These are phyloP conservation scores for Pestalotiopsis sp. DNA, from an alignment of 2,329 filamentous ascomycete genomes.

Conservation along the genomic window DNA sequence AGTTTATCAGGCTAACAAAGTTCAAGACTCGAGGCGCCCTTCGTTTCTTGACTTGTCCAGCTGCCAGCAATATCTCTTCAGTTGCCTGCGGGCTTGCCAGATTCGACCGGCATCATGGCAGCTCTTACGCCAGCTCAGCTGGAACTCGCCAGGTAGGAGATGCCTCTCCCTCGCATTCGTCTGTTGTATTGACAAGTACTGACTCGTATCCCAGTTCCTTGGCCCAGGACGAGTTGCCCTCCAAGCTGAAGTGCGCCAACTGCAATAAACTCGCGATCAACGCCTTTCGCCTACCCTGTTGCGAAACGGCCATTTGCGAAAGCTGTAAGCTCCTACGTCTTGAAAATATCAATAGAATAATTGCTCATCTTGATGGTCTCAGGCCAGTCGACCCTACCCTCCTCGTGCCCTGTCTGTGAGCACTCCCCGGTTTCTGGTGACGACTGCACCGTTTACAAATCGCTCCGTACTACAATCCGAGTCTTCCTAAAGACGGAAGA, in stretches of 20 bases:
- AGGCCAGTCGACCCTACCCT: constrained; percentile 77
- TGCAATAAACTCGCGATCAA: constrained; percentile 92
- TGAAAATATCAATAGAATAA: background rate
- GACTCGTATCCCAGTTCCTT: constrained; percentile 62
- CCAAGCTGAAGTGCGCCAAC: constrained; percentile 91
- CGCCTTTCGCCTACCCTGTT: constrained; percentile 89
- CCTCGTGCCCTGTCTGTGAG: constrained; percentile 89
- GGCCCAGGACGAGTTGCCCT: constrained; percentile 83
- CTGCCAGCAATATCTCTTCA: background rate
- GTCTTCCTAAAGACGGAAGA: constrained; percentile 90
- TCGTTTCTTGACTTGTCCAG: background rate
- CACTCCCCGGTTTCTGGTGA: constrained; percentile 86
- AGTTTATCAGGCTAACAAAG: background rate
- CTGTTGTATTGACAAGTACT: constrained; percentile 11
- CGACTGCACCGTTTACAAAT: constrained; percentile 87
- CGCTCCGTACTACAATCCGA: constrained; percentile 87
- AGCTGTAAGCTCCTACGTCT: constrained; percentile 63
- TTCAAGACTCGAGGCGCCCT: constrained; percentile 4
- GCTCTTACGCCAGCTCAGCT: constrained; percentile 53
- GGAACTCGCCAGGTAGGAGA: constrained; percentile 58
- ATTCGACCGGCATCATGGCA: constrained; percentile 24
- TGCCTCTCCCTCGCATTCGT: background rate
- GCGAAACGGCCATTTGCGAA: constrained; percentile 93
- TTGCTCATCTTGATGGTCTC: background rate
- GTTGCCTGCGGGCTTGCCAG: background rate